phyloP scores from a whole-genome alignment of 257 asterid genomes.

The Nicotiana attenuata region DNA sequence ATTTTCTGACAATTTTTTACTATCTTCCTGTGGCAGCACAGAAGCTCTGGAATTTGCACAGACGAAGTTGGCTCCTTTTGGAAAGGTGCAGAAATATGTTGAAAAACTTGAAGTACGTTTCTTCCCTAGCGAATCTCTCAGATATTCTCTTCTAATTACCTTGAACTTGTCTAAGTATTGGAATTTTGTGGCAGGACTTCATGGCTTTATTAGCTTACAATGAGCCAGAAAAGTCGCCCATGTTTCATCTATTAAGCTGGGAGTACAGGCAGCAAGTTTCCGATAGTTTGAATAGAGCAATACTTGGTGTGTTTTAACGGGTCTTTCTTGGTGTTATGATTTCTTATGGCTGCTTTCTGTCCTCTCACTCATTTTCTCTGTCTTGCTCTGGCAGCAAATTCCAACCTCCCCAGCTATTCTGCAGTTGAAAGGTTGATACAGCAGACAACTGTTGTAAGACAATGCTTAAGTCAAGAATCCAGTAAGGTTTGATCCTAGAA shows the following conservation, averaged over 20 bases:
- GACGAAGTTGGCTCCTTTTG: constrained; percentile 67
- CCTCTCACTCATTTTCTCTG: constrained; percentile 3
- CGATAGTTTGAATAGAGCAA: constrained; percentile 74
- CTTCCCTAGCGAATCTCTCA: not conserved
- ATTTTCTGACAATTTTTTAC: constrained; percentile 1
- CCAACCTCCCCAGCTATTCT: constrained; percentile 64
- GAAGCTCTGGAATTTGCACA: constrained; percentile 92
- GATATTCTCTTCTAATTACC: not conserved
- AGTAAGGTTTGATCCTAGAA: constrained; percentile 61
- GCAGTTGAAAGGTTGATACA: constrained; percentile 77
- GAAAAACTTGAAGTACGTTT: constrained; percentile 67
- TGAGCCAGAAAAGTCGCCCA: constrained; percentile 90
- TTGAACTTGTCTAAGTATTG: not conserved
- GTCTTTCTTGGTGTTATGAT: not conserved
- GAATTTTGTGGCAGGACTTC: constrained; percentile 51
- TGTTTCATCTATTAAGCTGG: constrained; percentile 75
- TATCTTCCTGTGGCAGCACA: constrained; percentile 50
- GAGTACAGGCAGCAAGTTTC: constrained; percentile 82
- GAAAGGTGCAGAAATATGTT: constrained; percentile 66
- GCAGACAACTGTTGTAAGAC: constrained; percentile 69
- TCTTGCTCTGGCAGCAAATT: constrained; percentile 48
- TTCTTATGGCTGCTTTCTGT: not conserved
- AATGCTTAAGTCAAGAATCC: constrained; percentile 62
- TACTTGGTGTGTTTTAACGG: constrained; percentile 49
- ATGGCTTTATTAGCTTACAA: constrained; percentile 83